Evolutionary conservation across 306 rosid genomes (phyloP).

Genomic region (Dalbergia oliveri): DNA sequence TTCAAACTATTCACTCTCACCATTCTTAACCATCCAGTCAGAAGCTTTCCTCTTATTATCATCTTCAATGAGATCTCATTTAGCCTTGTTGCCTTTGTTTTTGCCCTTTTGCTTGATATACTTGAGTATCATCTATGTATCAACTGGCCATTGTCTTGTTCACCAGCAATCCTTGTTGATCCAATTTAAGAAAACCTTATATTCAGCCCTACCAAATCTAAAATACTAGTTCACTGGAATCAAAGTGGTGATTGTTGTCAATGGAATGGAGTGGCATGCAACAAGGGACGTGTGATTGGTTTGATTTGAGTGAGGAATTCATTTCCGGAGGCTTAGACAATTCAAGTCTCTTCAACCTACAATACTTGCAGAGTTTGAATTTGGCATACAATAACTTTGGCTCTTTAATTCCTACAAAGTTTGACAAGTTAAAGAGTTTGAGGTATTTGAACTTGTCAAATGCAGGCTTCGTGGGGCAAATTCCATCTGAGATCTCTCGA

Average conservation of each 20-base stretch:
- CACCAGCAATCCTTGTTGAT: too few relatives aligned
- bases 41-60: too few relatives aligned
- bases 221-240: constrained; percentile 29
- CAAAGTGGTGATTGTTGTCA: constrained; percentile 44
- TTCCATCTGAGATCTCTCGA: constrained; percentile 45
- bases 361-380: constrained; percentile 38
- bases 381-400: constrained; percentile 38
- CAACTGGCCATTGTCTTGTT: too few relatives aligned
- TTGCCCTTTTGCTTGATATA: too few relatives aligned
- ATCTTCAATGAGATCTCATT: too few relatives aligned
- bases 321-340: constrained; percentile 38
- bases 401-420: constrained; percentile 37
- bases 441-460: constrained; percentile 37
- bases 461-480: constrained; percentile 46
- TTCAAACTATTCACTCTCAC: too few relatives aligned
- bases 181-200: too few relatives aligned
- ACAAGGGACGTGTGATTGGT: constrained; percentile 21
- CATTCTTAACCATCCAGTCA: too few relatives aligned
- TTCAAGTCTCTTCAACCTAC: constrained; percentile 48
- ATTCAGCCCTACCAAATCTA: too few relatives aligned
- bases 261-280: constrained; percentile 62
- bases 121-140: too few relatives aligned
- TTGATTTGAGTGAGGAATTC: constrained; percentile 44
- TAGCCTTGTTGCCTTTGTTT: too few relatives aligned
- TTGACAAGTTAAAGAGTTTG: constrained; percentile 37